A percentile compares a stretch with the other conserved stretches of the same genome.
Conservation (phyloP, 805 yeast species). For the Cyberlindnera euphorbiae region DNA sequence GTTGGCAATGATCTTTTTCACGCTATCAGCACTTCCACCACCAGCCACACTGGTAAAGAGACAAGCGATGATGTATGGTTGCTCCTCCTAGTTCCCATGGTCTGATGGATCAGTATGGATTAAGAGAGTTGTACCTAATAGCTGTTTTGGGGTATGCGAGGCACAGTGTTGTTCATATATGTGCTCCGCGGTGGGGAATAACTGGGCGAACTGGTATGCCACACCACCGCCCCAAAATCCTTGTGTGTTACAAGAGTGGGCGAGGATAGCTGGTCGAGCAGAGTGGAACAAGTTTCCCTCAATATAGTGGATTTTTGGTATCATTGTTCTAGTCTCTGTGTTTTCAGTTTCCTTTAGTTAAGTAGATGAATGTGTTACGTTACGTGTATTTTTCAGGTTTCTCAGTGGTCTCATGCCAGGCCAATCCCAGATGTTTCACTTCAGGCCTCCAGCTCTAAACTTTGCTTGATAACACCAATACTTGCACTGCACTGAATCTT, state of each 20-base stretch:
- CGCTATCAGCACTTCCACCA: constrained; percentile 35
- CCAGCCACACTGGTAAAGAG: constrained; percentile 66
- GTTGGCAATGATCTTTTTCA: constrained; percentile 41
- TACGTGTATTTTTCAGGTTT: too few relatives aligned
- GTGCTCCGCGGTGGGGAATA: constrained; percentile 54
- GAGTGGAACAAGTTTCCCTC: constrained; percentile 53
- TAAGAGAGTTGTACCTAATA: constrained; percentile 54
- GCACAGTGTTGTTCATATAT: constrained; percentile 33
- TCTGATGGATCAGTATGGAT: constrained; percentile 33
- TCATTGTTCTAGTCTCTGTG: neutral
- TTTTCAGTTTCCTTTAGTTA: constrained; percentile 1
- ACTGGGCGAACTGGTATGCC: constrained; percentile 50
- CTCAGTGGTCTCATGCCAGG: too few relatives aligned
- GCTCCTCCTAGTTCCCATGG: constrained; percentile 27
- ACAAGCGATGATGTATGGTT: constrained; percentile 43
- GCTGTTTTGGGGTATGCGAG: constrained; percentile 23
- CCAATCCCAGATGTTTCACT: too few relatives aligned
- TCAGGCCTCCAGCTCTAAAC: constrained; percentile 31
- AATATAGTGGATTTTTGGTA: constrained; percentile 33
- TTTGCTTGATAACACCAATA: constrained; percentile 73
- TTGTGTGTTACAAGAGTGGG: constrained; percentile 75
- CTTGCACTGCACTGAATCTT: constrained; percentile 86
- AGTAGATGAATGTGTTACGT: too few relatives aligned
- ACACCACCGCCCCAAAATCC: constrained; percentile 89
- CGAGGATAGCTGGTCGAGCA: constrained; percentile 42